Percentiles rank a stretch among this genome's conserved stretches.
These are phyloP conservation scores for Zychaea mexicana DNA, from an alignment of 371 early-diverging fungal species.

Conservation along the genomic window DNA sequence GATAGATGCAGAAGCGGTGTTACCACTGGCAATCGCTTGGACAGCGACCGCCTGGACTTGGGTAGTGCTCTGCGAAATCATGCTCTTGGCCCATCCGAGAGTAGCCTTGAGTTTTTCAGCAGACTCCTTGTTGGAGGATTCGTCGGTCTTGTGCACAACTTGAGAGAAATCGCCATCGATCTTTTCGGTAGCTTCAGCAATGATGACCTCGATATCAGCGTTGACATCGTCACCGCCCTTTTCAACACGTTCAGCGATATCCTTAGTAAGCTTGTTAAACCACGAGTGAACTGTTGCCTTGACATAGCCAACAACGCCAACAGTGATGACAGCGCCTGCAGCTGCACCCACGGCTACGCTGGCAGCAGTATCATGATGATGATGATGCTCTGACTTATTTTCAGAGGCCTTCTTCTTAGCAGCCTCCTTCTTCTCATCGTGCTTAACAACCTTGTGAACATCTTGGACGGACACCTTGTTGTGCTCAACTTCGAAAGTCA, in stretches of 20 bases:
- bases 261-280: slow-evolving; percentile 29
- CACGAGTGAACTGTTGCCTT: slow-evolving; percentile 35
- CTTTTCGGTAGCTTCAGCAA: slow-evolving; percentile 23
- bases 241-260: slow-evolving; percentile 34
- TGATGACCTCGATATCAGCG: slow-evolving; percentile 37
- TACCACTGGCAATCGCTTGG: slow-evolving; percentile 1
- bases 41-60: slow-evolving; percentile 16
- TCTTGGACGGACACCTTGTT: background rate
- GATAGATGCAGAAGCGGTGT: background rate
- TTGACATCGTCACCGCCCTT: slow-evolving; percentile 28
- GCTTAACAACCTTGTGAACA: background rate
- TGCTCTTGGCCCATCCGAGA: slow-evolving; percentile 13
- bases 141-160: background rate
- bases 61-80: slow-evolving; percentile 6
- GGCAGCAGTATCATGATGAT: background rate
- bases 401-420: background rate
- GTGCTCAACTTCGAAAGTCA: background rate
- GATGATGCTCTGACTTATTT: background rate
- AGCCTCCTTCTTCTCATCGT: background rate
- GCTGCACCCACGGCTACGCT: background rate
- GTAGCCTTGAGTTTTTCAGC: slow-evolving; percentile 7
- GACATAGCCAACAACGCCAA: slow-evolving; percentile 23
- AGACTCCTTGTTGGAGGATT: background rate
- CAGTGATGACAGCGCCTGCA: slow-evolving; percentile 14
- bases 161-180: slow-evolving; percentile 1